phyloP scores from a whole-genome alignment of 1,139 yeast genomes.

The Arxiozyma bovina region DNA sequence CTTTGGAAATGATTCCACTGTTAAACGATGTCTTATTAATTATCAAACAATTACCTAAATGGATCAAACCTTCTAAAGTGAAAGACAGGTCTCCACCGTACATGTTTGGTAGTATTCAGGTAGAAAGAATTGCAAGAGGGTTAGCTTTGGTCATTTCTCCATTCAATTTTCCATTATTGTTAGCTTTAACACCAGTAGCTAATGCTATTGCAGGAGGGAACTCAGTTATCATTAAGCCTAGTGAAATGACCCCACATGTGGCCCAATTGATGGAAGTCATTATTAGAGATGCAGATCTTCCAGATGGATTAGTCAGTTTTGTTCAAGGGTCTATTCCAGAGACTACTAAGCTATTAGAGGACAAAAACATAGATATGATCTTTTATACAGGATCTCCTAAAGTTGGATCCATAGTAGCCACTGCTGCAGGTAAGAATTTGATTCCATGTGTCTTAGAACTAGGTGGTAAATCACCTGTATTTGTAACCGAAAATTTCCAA shows the following conservation, averaged over 20 bases:
- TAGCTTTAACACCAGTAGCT: constrained; percentile 58
- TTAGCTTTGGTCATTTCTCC: constrained; percentile 71
- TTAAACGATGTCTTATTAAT: constrained; percentile 52
- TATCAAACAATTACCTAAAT: constrained; percentile 50
- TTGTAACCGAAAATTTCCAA: constrained; percentile 47
- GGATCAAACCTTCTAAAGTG: constrained; percentile 50
- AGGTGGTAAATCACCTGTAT: constrained; percentile 89
- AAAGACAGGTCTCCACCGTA: constrained; percentile 40
- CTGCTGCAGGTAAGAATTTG: constrained; percentile 73
- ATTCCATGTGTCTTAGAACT: constrained; percentile 79
- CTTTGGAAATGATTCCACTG: constrained; percentile 47
- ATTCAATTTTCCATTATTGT: constrained; percentile 73
- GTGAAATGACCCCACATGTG: constrained; percentile 64
- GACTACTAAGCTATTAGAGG: constrained; percentile 52
- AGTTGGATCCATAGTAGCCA: constrained; percentile 72
- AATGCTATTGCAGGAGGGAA: constrained; percentile 89
- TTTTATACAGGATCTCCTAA: constrained; percentile 74
- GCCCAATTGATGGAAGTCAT: constrained; percentile 48
- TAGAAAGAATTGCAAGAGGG: constrained; percentile 69
- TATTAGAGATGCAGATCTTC: constrained; percentile 46
- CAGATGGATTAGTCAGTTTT: constrained; percentile 45
- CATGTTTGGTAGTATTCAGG: constrained; percentile 39
- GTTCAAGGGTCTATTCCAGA: constrained; percentile 72
- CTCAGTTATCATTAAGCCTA: constrained; percentile 69
- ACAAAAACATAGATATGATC: constrained; percentile 66